Evolutionary conservation across 805 yeast species (phyloP).

Genomic region (Barnettozyma californica): DNA sequence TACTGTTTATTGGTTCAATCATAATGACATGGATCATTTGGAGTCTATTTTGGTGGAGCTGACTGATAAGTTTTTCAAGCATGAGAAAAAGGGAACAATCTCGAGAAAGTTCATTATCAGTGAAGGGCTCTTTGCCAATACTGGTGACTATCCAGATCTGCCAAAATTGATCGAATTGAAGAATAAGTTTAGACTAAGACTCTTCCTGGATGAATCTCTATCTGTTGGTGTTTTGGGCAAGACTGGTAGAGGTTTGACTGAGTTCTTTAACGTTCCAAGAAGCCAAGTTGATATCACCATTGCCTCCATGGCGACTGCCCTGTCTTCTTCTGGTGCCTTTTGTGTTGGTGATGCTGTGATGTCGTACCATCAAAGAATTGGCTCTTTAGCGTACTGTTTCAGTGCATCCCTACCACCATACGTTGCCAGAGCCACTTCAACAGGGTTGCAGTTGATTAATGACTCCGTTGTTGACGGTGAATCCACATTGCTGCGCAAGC

Average conservation of each 20-base stretch:
- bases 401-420: conserved; percentile 95
- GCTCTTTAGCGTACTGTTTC: conserved; percentile 85
- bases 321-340: conserved; percentile 89
- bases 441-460: conserved; percentile 46
- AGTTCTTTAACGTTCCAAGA: conserved; percentile 64
- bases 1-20: conserved; percentile 66
- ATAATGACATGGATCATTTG: conserved; percentile 82
- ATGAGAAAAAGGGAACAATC: conserved; percentile 52
- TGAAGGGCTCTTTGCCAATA: conserved; percentile 79
- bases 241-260: conserved; percentile 82
- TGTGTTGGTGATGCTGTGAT: conserved; percentile 81
- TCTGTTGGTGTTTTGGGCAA: conserved; percentile 84
- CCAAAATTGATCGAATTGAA: conserved; percentile 67
- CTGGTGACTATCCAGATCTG: conserved; percentile 77
- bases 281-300: conserved; percentile 69
- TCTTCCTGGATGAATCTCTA: conserved; percentile 81
- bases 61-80: conserved; percentile 16
- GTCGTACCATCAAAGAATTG: conserved; percentile 89
- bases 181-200: conserved; percentile 74
- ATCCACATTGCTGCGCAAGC: conserved; percentile 28
- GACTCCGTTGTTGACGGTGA: conserved; percentile 30
- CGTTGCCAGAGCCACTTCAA: conserved; percentile 62
- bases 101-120: conserved; percentile 87
- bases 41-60: conserved; percentile 57
- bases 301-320: conserved; percentile 77